Evolutionary conservation across 208 protist species (phyloP), one percentile per base, ranked within the genome.

Genomic region (Crithidia thermophila): DNA sequence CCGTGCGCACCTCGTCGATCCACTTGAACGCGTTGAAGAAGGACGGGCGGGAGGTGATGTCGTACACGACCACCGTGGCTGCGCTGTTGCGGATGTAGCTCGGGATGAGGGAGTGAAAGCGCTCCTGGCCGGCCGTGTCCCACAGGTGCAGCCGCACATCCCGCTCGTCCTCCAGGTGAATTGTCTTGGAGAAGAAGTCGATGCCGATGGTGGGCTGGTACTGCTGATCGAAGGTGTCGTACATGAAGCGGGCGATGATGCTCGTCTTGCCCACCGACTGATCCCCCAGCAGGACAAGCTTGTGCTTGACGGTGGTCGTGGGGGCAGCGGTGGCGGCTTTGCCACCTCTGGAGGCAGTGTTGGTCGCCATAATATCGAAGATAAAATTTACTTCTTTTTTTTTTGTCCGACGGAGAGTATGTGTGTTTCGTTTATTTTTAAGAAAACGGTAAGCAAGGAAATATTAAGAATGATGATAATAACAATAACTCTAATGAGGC

Each of bases 171-270:
- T 99, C 97, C 8, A 99, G 73, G 67, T 98, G 96, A 67, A 99
- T 93, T 4, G 97, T 98, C 72, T 99, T 99, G 27, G 93, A 95
- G 37, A 99, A 88, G 72, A 99, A 99, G 81, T 99, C 98, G 69
- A 99, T 99, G 33, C 99, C 99, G 65, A 99, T 99, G 13, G 98
- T 99, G 9, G 98, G 88, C 82, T 99, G 82, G 27, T 93, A 94
- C 64, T 91, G 82, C 28, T 77, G 82, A 59, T 99, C 97, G 63
- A 99, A 99, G 18, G 89, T 97, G 82, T 99, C 96, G 63, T 99
- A 98, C 96, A 99, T 99, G 69, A 99, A 99, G 6, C 98, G 84
- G 0, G 98, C 98, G 59, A 99, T 99, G 52, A 99, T 98, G 50
- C 96, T 98, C 9, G 95, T 97, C 60, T 97, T 99, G 14, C 98